These are phyloP conservation scores for Ascochyta rabiei DNA, from an alignment of 2,329 filamentous ascomycete species.

Conservation along the genomic window DNA sequence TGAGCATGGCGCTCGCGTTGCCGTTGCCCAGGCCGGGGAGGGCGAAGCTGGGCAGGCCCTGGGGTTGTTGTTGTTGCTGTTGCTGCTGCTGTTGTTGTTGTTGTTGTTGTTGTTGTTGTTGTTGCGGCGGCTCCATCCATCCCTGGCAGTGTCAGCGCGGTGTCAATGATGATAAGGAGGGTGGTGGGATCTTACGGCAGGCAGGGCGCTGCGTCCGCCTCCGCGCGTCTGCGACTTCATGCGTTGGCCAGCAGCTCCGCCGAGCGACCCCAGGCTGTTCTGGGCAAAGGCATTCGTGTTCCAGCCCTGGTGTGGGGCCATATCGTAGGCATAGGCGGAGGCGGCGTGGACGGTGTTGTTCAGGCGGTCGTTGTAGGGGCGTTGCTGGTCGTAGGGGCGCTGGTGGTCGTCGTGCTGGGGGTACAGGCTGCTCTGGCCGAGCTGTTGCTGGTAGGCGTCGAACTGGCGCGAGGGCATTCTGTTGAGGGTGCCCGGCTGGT, in stretches of 20 bases:
- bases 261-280: slow-evolving; percentile 67
- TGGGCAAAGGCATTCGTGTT: slow-evolving; percentile 75
- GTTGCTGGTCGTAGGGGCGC: slow-evolving; percentile 51
- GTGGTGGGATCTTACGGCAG: slow-evolving; percentile 66
- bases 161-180: background rate
- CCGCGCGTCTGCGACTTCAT: slow-evolving; percentile 63
- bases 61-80: too few relatives aligned
- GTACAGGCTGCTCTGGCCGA: slow-evolving; percentile 70
- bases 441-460: slow-evolving; percentile 71
- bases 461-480: slow-evolving; percentile 79
- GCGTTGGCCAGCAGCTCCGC: slow-evolving; percentile 57
- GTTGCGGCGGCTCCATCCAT: slow-evolving; percentile 61
- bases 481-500: slow-evolving; percentile 67
- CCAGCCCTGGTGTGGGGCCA: slow-evolving; percentile 76
- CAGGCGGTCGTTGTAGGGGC: slow-evolving; percentile 63
- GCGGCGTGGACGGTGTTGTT: slow-evolving; percentile 63
- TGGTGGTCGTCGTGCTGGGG: slow-evolving; percentile 48
- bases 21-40: slow-evolving; percentile 49
- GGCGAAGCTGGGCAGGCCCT: slow-evolving; percentile 51
- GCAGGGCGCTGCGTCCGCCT: slow-evolving; percentile 65
- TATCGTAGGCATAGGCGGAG: slow-evolving; percentile 72
- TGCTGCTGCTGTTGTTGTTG: too few relatives aligned
- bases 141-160: slow-evolving; percentile 50
- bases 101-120: slow-evolving; percentile 36
- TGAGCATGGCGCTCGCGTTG: slow-evolving; percentile 41